These are phyloP conservation scores for Penicillium expansum DNA, from an alignment of 2,329 filamentous ascomycete species.

Conservation along the genomic window DNA sequence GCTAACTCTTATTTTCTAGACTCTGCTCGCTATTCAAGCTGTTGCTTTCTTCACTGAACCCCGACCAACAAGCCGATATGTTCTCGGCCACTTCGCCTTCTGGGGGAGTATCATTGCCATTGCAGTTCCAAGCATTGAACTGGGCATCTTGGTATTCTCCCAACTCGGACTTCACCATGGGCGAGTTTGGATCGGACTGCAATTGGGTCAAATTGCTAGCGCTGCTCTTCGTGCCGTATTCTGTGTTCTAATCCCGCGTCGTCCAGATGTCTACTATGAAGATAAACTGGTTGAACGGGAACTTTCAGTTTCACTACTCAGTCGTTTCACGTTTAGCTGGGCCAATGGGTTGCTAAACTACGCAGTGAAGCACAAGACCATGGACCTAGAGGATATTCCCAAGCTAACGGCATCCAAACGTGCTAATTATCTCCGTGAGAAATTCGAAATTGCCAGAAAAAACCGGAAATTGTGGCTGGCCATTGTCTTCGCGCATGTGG, in stretches of 20 bases:
- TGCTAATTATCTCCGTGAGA: slow-evolving; percentile 53
- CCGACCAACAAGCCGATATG: slow-evolving; percentile 33
- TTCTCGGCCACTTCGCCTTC: slow-evolving; percentile 32
- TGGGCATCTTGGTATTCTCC: slow-evolving; percentile 33
- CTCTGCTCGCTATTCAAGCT: slow-evolving; percentile 33
- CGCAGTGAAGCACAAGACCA: slow-evolving; percentile 56
- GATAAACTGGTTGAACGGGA: slow-evolving; percentile 62
- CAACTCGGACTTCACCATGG: slow-evolving; percentile 3
- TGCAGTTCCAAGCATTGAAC: slow-evolving; percentile 23
- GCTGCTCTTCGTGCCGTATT: slow-evolving; percentile 28
- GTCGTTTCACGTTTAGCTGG: slow-evolving; percentile 67
- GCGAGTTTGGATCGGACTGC: slow-evolving; percentile 44
- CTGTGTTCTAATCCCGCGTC: slow-evolving; percentile 60
- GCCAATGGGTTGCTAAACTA: slow-evolving; percentile 53
- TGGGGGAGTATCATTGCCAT: slow-evolving; percentile 29
- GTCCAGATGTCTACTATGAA: slow-evolving; percentile 64
- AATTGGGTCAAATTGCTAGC: slow-evolving; percentile 49
- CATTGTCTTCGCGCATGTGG: slow-evolving; percentile 58
- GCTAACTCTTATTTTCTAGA: slow-evolving; percentile 16
- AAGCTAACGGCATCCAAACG: slow-evolving; percentile 57
- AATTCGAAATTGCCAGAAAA: slow-evolving; percentile 37
- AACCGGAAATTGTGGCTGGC: slow-evolving; percentile 57
- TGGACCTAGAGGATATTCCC: slow-evolving; percentile 63
- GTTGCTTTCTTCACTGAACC: slow-evolving; percentile 36
- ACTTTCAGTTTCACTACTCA: slow-evolving; percentile 59